Base-by-base conservation (phyloP, 2,329 filamentous ascomycete species). In the Pseudophaeomoniella oleicola region DNA sequence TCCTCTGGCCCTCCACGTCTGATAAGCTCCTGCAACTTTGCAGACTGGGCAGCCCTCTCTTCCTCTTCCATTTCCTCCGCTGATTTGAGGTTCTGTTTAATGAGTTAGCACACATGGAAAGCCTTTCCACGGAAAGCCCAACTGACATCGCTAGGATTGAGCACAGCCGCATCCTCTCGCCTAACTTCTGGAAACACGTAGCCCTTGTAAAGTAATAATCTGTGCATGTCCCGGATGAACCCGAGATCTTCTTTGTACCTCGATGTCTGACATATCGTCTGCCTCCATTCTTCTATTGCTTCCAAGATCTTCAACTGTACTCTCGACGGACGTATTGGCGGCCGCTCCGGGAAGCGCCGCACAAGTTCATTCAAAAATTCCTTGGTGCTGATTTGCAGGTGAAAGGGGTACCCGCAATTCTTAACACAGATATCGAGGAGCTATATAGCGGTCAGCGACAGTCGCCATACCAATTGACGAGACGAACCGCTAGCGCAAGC, bases 1-100 rank as follows among this genome's bases (percentile, higher is more conserved):
- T 98, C 90, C 44, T 92, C 81, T 16, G 90, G 90, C 3, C 83
- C 79, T 37, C 90, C 90, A 46, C 90, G 72, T 42, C 90, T 79
- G 53, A 98, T 96, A 37, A 98, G 68, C 60, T 98, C 90, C 55
- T 98, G 90, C 13, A 98, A 70, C 60, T 98, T 98, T n/a, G 90
- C 90, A 2, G 86, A 94, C 54, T 98, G 90, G 2, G 88, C 88
- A 49, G 88, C 85, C 39, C 75, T 75, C 56, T 98, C 90, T 59
- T 98, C 90, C 51, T 92, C 85, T 54, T 98, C 90, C 87, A 98
- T 96, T 55, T 98, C 90, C 52, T 98, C 90, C 16, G 84, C 86
- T 1, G 88, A 96, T 61, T 92, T 86, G 32, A 98, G 71, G 51
- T 90, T 94, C 85, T 93, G 54, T 6, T 6, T n/a, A n/a, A n/a